Evolutionary conservation across 164 flowering plant species (phyloP).

Genomic region (Paratinospora sagittata): DNA sequence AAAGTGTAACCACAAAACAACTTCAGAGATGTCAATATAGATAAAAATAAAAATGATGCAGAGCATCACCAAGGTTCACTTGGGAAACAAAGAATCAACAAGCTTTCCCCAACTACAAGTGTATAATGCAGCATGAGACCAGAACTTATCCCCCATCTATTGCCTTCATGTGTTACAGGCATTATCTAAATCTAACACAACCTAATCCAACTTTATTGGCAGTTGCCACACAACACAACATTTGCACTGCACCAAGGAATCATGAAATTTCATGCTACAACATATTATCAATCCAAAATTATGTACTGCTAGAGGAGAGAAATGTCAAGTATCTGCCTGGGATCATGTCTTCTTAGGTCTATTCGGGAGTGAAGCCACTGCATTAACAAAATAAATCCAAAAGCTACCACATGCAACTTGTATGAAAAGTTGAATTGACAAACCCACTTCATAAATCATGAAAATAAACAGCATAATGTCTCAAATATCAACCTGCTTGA

Average conservation of each 20-base stretch:
- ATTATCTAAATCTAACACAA: not conserved
- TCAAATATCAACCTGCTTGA: conserved; percentile 71
- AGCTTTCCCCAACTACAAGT: not conserved
- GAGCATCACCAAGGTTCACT: not conserved
- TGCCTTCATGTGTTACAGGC: not conserved
- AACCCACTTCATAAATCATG: not conserved
- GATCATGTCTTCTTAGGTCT: too few species aligned
- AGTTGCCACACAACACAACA: not conserved
- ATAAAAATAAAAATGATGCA: not conserved
- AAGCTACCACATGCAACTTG: not conserved
- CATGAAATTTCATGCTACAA: not conserved
- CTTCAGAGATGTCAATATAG: not conserved
- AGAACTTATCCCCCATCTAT: not conserved
- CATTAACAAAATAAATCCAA: not conserved
- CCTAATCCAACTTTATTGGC: not conserved
- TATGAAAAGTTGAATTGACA: not conserved
- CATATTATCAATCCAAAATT: not conserved
- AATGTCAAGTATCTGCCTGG: too few species aligned
- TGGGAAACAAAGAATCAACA: too few species aligned
- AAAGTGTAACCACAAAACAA: conserved; percentile 11
- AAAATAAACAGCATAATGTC: conserved; percentile 2
- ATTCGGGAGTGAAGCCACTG: not conserved
- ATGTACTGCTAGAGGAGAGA: too few species aligned
- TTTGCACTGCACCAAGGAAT: not conserved
- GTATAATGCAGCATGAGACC: conserved; percentile 1